Percentiles rank a stretch among this genome's conserved stretches.
These are phyloP conservation scores for Colletotrichum shisoi DNA, from an alignment of 2,329 filamentous ascomycete genomes.

Conservation along the genomic window DNA sequence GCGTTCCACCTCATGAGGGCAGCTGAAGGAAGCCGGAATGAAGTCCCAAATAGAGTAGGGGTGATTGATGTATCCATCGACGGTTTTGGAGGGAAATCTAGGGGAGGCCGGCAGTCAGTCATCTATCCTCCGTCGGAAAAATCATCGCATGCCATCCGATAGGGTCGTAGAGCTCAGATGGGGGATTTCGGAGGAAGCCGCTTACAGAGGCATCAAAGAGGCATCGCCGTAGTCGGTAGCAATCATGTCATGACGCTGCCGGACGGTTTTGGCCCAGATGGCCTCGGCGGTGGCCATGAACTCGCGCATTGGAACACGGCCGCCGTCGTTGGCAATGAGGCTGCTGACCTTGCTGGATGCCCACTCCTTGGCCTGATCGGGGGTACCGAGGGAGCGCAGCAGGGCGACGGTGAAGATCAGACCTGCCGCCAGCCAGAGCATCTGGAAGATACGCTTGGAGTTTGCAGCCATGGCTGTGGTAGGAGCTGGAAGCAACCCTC, in stretches of 20 bases:
- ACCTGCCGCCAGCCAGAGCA: conserved; percentile 42
- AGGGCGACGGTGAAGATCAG: conserved; percentile 43
- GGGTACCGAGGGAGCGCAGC: conserved; percentile 40
- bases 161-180: neutral
- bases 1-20: conserved; percentile 52
- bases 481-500: no score
- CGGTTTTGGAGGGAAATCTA: conserved; percentile 42
- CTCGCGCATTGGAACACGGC: conserved; percentile 37
- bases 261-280: conserved; percentile 46
- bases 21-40: conserved; percentile 51
- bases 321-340: conserved; percentile 19
- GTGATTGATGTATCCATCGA: conserved; percentile 39
- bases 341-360: conserved; percentile 38
- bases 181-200: neutral
- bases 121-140: neutral
- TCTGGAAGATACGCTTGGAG: conserved; percentile 36
- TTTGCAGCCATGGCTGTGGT: conserved; percentile 1
- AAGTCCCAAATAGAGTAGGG: conserved; percentile 54
- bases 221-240: conserved; percentile 41
- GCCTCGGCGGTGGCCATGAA: conserved; percentile 41
- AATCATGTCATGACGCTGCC: conserved; percentile 45
- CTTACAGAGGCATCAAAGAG: conserved; percentile 43
- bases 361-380: conserved; percentile 43
- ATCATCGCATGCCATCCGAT: neutral
- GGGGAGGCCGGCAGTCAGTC: neutral